Evolutionary conservation across 1,284 basidiomycete species (phyloP).

Genomic region (Heterobasidion irregulare): DNA sequence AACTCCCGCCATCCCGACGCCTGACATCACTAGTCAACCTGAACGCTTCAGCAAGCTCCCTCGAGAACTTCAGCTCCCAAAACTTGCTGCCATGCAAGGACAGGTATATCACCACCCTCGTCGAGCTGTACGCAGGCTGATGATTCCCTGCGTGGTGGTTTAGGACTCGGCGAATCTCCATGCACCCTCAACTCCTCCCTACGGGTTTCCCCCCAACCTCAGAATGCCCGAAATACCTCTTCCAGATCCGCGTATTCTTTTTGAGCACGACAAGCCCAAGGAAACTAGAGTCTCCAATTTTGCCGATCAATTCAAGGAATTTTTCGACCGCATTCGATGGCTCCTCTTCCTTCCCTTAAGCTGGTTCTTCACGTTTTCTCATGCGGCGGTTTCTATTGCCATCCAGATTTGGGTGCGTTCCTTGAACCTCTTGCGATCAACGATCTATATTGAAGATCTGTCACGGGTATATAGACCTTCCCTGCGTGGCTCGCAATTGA

Average conservation of each 20-base stretch:
- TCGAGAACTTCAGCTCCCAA: not conserved
- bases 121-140: not conserved
- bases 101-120: not conserved
- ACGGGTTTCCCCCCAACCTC: not conserved
- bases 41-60: not conserved
- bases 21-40: not conserved
- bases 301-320: not conserved
- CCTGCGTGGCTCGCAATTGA: not conserved
- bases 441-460: not conserved
- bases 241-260: not conserved
- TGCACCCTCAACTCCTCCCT: not conserved
- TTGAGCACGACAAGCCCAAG: not conserved
- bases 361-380: slow-evolving; percentile 8
- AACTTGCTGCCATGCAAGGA: not conserved
- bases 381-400: not conserved
- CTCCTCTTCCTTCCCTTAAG: slow-evolving; percentile 9
- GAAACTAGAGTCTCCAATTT: not conserved
- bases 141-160: not conserved
- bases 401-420: slow-evolving; percentile 6
- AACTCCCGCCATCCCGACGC: not conserved
- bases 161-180: not conserved
- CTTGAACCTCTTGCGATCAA: not conserved
- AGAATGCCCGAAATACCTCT: not conserved
- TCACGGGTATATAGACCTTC: not conserved
- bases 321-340: slow-evolving; percentile 5